A percentile compares a stretch with the other conserved stretches of the same genome.
phyloP scores from a whole-genome alignment of 305 asterid genomes.

The Nicotiana rustica region DNA sequence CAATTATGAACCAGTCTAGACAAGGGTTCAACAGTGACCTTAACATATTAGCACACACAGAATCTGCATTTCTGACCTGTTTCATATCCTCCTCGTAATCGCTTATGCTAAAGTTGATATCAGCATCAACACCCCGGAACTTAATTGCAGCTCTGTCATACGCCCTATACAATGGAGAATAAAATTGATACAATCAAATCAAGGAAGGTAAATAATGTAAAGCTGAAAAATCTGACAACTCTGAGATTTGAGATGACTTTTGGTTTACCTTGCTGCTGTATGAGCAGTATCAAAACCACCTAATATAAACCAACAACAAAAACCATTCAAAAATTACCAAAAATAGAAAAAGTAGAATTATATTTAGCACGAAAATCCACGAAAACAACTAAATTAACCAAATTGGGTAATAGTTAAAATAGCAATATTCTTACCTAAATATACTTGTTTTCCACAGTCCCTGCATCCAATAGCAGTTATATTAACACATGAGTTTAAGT shows the following conservation, averaged over 20 bases:
- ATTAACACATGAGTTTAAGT: conserved; percentile 14
- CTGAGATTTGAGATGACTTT: conserved; percentile 8
- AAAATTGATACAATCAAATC: background rate
- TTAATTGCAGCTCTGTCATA: conserved; percentile 88
- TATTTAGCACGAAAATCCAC: conserved; percentile 31
- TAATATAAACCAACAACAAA: conserved; percentile 38
- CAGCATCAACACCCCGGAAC: conserved; percentile 83
- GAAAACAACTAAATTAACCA: conserved; percentile 24
- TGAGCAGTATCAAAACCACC: conserved; percentile 86
- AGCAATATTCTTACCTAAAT: conserved; percentile 58
- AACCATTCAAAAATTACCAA: conserved; percentile 38
- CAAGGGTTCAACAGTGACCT: conserved; percentile 3
- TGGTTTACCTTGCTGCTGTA: conserved; percentile 63
- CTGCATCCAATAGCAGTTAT: conserved; percentile 47
- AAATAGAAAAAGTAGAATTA: background rate
- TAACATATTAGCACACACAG: background rate
- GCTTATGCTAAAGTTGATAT: conserved; percentile 65
- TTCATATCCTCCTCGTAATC: conserved; percentile 83
- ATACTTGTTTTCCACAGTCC: conserved; percentile 94
- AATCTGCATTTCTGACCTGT: conserved; percentile 51
- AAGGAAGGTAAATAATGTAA: background rate
- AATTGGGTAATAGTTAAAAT: conserved; percentile 11
- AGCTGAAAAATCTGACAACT: background rate
- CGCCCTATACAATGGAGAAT: conserved; percentile 54
- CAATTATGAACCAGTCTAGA: background rate